These are phyloP conservation scores for Usnea hakonensis DNA, from an alignment of 495 filamentous ascomycete genomes.

Conservation along the genomic window DNA sequence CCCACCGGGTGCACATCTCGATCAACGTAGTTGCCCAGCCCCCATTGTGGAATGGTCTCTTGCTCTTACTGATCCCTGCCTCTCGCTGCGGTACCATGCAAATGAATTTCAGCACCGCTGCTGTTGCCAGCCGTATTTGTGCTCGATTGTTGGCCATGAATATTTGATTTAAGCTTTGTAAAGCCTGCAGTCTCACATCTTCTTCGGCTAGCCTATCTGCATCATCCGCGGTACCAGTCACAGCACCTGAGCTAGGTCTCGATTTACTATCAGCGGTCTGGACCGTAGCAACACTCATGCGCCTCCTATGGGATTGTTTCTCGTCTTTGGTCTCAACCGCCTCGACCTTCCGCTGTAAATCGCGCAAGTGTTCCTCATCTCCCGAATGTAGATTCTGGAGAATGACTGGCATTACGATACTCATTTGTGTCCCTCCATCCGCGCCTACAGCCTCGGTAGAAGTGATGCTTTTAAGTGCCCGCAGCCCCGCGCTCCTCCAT, in stretches of 20 bases:
- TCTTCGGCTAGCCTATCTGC: constrained; percentile 80
- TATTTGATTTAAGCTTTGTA: constrained; percentile 73
- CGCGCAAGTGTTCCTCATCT: constrained; percentile 57
- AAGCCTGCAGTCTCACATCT: constrained; percentile 72
- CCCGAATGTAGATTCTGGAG: constrained; percentile 77
- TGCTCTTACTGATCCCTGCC: constrained; percentile 25
- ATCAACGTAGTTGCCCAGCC: constrained; percentile 77
- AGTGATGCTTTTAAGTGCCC: constrained; percentile 69
- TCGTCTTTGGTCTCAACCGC: constrained; percentile 57
- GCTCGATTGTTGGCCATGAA: constrained; percentile 66
- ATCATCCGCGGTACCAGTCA: constrained; percentile 68
- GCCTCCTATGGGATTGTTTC: constrained; percentile 49
- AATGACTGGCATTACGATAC: constrained; percentile 70
- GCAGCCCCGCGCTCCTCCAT: constrained; percentile 73
- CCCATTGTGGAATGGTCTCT: constrained; percentile 32
- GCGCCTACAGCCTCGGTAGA: constrained; percentile 68
- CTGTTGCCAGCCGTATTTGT: constrained; percentile 68
- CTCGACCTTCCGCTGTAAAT: constrained; percentile 52
- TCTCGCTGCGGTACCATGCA: constrained; percentile 38
- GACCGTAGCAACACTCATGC: constrained; percentile 73
- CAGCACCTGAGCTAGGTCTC: constrained; percentile 59
- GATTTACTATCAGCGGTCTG: constrained; percentile 57
- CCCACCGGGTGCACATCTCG: constrained; percentile 69
- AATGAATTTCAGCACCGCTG: constrained; percentile 63
- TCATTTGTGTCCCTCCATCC: constrained; percentile 64